Base-by-base conservation (phyloP, 495 filamentous ascomycete species). In the Hapsidospora chrysogenum region DNA sequence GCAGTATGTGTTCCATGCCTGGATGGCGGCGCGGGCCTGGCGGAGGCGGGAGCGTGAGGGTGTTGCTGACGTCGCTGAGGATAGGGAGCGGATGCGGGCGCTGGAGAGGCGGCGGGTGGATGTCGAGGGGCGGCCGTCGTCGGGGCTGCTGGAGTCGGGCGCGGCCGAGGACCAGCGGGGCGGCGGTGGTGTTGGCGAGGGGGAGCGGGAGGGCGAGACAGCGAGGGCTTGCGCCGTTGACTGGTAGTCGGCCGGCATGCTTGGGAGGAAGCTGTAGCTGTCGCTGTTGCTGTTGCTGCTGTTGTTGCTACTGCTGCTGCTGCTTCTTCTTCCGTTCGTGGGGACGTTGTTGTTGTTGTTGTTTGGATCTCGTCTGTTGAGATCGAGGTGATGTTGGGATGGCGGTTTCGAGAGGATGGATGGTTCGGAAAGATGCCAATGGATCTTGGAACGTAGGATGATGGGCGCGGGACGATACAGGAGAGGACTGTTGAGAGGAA, bases 221-320 rank as follows among this genome's bases (percentile, higher is more conserved):
- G 44, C 39, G 22, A 49, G 47, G 21, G 39, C 42, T 22, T 40
- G 44, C 23, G 45, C 45, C 21, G 47, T 45, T 35, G 47, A 43
- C 22, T 40, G 36, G 40, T 44, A 47, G 42, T 55, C 43, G 18
- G 38, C 35, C 26, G 47, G 47, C 52, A 55, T 55, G 17, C 3
- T n/a, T 3, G 11, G 9, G 3, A 16, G 11, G 3, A 6, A n/a
- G n/a, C n/a, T n/a, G n/a, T n/a, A n/a, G n/a, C n/a, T n/a, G n/a
- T n/a, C n/a, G n/a, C n/a, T n/a, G n/a, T n/a, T n/a, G n/a, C n/a
- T n/a, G n/a, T n/a, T n/a, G n/a, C n/a, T n/a, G n/a, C n/a, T n/a
- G n/a, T n/a, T n/a, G n/a, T n/a, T n/a, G n/a, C n/a, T n/a, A n/a
- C n/a, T n/a, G n/a, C n/a, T n/a, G n/a, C n/a, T n/a, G n/a, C n/a